Conservation (phyloP, 192 early-diverging fungal genomes). For the Diversispora eburnea region DNA sequence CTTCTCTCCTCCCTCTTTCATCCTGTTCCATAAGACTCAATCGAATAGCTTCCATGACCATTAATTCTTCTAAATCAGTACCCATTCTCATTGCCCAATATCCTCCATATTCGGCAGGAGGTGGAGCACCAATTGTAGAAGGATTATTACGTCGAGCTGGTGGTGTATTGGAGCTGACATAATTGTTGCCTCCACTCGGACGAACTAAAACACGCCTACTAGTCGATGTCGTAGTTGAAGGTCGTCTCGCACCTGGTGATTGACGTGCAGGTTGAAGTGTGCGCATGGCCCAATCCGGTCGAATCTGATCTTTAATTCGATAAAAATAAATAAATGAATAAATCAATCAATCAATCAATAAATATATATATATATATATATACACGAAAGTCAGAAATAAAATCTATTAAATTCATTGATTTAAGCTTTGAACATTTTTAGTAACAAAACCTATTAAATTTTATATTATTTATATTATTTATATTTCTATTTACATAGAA, state of each 20-base stretch:
- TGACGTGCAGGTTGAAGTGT: constrained; percentile 10
- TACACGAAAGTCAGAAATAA: neutral
- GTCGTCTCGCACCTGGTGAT: constrained; percentile 35
- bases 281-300: constrained; percentile 62
- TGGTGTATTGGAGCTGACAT: neutral
- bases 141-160: constrained; percentile 23
- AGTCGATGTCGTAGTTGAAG: constrained; percentile 36
- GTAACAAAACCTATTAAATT: neutral
- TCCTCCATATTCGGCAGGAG: constrained; percentile 52
- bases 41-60: constrained; percentile 91
- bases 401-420: neutral
- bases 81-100: constrained; percentile 73
- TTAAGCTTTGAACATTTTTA: no score
- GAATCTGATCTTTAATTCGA: constrained; percentile 57
- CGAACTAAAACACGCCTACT: constrained; percentile 9
- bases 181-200: neutral
- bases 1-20: constrained; percentile 43
- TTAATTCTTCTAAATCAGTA: constrained; percentile 83
- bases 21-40: constrained; percentile 65
- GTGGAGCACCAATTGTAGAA: constrained; percentile 23
- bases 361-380: neutral
- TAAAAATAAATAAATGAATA: neutral
- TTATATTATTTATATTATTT: neutral
- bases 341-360: no score
- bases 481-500: neutral